Conservation (phyloP, 345 rosid species). For the Zanthoxylum bungeanum region DNA sequence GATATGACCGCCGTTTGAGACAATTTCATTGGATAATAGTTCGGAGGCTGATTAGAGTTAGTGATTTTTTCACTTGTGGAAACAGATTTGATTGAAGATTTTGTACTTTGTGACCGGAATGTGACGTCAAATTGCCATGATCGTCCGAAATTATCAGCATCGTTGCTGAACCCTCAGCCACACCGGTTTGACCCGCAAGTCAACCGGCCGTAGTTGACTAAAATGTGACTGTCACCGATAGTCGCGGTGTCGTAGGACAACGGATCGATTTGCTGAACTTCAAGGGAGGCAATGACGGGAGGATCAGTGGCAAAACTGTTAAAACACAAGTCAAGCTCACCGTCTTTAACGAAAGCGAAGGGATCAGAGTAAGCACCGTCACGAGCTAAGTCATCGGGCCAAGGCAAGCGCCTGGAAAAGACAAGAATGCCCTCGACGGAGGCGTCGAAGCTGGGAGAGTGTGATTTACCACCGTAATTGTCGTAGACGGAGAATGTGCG, state of each 20-base stretch:
- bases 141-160: slow-evolving; percentile 77
- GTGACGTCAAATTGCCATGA: slow-evolving; percentile 81
- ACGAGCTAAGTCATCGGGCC: slow-evolving; percentile 55
- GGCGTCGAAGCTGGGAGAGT: slow-evolving; percentile 78
- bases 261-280: slow-evolving; percentile 71
- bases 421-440: slow-evolving; percentile 91
- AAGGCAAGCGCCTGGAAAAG: slow-evolving; percentile 93
- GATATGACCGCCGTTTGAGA: slow-evolving; percentile 73
- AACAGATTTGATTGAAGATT: slow-evolving; percentile 28
- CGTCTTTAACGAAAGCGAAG: slow-evolving; percentile 69
- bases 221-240: slow-evolving; percentile 39
- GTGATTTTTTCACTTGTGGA: slow-evolving; percentile 46
- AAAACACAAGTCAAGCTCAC: slow-evolving; percentile 83
- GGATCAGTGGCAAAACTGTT: slow-evolving; percentile 95
- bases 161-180: slow-evolving; percentile 90
- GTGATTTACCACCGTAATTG: slow-evolving; percentile 89
- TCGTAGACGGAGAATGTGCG: slow-evolving; percentile 96
- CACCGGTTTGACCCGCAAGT: slow-evolving; percentile 73
- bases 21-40: slow-evolving; percentile 90
- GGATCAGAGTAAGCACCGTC: slow-evolving; percentile 97
- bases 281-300: slow-evolving; percentile 82
- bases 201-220: slow-evolving; percentile 88
- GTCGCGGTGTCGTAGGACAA: slow-evolving; percentile 49
- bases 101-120: slow-evolving; percentile 29
- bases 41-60: slow-evolving; percentile 57